phyloP scores from a whole-genome alignment of 2,329 filamentous ascomycete species.

The Nemania diffusa region DNA sequence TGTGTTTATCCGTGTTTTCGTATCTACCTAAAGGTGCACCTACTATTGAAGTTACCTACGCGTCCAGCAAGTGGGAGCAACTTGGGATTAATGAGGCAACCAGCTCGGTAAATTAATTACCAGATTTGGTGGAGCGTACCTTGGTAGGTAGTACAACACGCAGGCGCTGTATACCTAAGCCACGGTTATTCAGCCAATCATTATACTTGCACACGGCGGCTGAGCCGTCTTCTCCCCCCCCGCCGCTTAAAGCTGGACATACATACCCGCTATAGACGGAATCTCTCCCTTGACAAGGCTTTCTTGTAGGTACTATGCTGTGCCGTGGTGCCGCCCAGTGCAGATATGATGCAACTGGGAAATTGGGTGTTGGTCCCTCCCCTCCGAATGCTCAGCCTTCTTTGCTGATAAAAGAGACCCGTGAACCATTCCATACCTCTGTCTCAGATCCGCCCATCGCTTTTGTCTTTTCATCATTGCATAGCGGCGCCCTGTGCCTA shows the following conservation, averaged over 20 bases:
- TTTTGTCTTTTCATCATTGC: constrained; percentile 9
- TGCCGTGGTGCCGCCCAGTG: constrained; percentile 10
- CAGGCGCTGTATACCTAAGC: background rate
- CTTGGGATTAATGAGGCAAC: background rate
- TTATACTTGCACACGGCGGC: constrained; percentile 17
- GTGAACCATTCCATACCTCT: background rate
- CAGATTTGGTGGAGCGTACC: background rate
- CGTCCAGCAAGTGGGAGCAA: too few relatives aligned
- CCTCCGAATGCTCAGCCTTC: constrained; percentile 25
- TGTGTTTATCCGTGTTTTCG: too few relatives aligned
- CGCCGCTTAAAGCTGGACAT: background rate
- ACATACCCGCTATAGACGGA: background rate
- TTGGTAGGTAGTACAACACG: background rate
- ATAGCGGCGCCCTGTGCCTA: background rate
- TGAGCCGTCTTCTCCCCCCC: constrained; percentile 34
- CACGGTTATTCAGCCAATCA: constrained; percentile 5
- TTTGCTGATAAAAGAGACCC: constrained; percentile 25
- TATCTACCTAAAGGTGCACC: background rate
- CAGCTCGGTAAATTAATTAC: constrained; percentile 1
- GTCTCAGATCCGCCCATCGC: background rate
- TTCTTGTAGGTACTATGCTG: constrained; percentile 1
- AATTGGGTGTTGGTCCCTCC: background rate
- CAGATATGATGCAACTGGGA: too few relatives aligned
- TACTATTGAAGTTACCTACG: too few relatives aligned
- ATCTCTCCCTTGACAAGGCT: constrained; percentile 16